A percentile compares a stretch with the other conserved stretches of the same genome.
These are phyloP conservation scores for Brassica juncea DNA, from an alignment of 345 rosid genomes.

Conservation along the genomic window DNA sequence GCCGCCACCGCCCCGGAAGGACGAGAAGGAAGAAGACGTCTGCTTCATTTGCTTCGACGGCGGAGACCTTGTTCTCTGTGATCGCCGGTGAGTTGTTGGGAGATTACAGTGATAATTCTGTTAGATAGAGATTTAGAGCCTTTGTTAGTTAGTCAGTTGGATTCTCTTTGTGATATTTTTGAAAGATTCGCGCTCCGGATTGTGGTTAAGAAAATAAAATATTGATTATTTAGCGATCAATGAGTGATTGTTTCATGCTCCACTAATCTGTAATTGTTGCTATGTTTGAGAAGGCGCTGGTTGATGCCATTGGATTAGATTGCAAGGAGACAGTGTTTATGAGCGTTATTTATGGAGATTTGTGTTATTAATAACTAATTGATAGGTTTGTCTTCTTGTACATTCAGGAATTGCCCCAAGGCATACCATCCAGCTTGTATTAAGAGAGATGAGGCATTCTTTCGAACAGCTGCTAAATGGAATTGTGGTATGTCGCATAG, in stretches of 20 bases:
- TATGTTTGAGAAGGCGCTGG: not conserved
- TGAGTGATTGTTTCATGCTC: not conserved
- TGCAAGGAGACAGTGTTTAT: not conserved
- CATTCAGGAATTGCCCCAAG: slow-evolving; percentile 90
- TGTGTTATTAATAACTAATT: slow-evolving; percentile 13
- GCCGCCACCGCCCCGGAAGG: slow-evolving; percentile 39
- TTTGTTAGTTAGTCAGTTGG: slow-evolving; percentile 14
- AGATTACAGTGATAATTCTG: not conserved
- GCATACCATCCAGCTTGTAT: slow-evolving; percentile 97
- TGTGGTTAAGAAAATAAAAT: not conserved
- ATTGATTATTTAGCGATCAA: not conserved
- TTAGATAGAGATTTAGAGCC: slow-evolving; percentile 9
- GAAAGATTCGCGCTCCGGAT: too few species aligned
- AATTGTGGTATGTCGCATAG: slow-evolving; percentile 74
- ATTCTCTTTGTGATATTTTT: not conserved
- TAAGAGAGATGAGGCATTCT: slow-evolving; percentile 86
- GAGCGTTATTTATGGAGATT: not conserved
- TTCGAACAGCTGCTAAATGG: slow-evolving; percentile 86
- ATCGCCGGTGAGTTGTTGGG: slow-evolving; percentile 71
- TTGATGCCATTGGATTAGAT: slow-evolving; percentile 22
- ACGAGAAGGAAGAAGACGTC: slow-evolving; percentile 86
- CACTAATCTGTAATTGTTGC: not conserved
- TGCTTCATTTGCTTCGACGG: slow-evolving; percentile 99
- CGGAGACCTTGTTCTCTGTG: slow-evolving; percentile 94
- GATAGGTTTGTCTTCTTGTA: slow-evolving; percentile 27